Evolutionary conservation across 352 stramenopile species (phyloP).

Genomic region (Phytophthora vignae): DNA sequence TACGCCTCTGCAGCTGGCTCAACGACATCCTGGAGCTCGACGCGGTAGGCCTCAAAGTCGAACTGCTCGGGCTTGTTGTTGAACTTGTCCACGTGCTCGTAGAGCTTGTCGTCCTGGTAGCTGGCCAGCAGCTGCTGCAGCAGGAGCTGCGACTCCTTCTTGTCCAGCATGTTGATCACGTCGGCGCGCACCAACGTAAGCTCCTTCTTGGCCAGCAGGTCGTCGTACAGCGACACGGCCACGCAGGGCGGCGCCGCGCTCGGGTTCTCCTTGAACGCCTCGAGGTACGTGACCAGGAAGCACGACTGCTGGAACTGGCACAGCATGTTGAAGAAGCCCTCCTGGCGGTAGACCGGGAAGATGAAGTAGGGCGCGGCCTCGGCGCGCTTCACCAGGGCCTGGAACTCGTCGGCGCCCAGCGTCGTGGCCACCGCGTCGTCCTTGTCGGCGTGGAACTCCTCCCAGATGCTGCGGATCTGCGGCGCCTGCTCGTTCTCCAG

Average conservation of each 20-base stretch:
- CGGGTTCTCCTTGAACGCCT: constrained; percentile 90
- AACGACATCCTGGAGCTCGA: constrained; percentile 43
- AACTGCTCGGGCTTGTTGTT: constrained; percentile 88
- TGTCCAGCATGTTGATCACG: constrained; percentile 89
- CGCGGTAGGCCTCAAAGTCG: constrained; percentile 84
- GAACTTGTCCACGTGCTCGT: constrained; percentile 83
- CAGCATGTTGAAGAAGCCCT: constrained; percentile 90
- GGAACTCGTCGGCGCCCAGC: constrained; percentile 50
- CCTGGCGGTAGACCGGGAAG: constrained; percentile 85
- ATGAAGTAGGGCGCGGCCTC: constrained; percentile 76
- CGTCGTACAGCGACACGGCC: constrained; percentile 82
- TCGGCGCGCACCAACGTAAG: constrained; percentile 78
- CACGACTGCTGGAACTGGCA: constrained; percentile 92
- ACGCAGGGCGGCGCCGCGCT: constrained; percentile 76
- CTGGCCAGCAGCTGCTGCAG: constrained; percentile 67
- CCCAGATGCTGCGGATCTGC: constrained; percentile 80
- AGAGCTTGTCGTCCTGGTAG: constrained; percentile 78
- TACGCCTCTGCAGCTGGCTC: constrained; percentile 11
- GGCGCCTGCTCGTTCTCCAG: constrained; percentile 69
- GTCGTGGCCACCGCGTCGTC: constrained; percentile 71
- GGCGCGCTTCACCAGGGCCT: constrained; percentile 58
- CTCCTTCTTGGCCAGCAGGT: constrained; percentile 80
- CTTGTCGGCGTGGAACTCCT: constrained; percentile 81
- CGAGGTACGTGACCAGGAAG: constrained; percentile 88
- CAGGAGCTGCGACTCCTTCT: constrained; percentile 77